Percentiles rank a stretch among this genome's conserved stretches.
phyloP scores from a whole-genome alignment of 2,329 filamentous ascomycete species.

The Chalara sp. region DNA sequence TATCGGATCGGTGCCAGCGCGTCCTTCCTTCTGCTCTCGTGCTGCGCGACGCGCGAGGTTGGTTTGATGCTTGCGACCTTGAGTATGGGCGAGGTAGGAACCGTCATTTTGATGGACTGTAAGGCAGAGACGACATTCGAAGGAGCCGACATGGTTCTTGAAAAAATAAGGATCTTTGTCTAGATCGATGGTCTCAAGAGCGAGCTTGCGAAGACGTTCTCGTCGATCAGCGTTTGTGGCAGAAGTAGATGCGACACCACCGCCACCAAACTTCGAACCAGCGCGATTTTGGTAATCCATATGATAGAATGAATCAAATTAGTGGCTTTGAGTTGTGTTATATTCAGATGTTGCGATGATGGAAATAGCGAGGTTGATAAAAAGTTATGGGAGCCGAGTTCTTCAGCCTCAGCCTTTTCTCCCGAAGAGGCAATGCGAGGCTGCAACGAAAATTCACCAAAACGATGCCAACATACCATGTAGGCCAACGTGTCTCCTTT shows the following conservation, averaged over 20 bases:
- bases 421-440: not conserved
- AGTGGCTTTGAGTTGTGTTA: not conserved
- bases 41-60: conserved; percentile 93
- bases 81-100: conserved; percentile 96
- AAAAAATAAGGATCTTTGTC: conserved; percentile 99
- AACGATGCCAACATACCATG: conserved; percentile 28
- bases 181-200: conserved; percentile 96
- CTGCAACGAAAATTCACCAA: too few relatives aligned
- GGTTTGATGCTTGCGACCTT: conserved; percentile 97
- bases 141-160: conserved; percentile 97
- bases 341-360: too few relatives aligned
- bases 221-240: conserved; percentile 95
- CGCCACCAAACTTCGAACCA: conserved; percentile 95
- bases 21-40: conserved; percentile 88
- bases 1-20: conserved; percentile 55
- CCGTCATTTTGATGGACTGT: conserved; percentile 99
- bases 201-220: conserved; percentile 94
- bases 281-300: conserved; percentile 86
- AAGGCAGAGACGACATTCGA: conserved; percentile 93
- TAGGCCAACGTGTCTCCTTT: conserved; percentile 76
- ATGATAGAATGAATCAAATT: conserved; percentile 1
- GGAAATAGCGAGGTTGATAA: not conserved
- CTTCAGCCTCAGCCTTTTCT: conserved; percentile 17
- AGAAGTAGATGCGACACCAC: conserved; percentile 88
- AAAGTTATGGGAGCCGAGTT: conserved; percentile 7